phyloP scores from a whole-genome alignment of 305 asterid genomes.

The Solanum hybrid region DNA sequence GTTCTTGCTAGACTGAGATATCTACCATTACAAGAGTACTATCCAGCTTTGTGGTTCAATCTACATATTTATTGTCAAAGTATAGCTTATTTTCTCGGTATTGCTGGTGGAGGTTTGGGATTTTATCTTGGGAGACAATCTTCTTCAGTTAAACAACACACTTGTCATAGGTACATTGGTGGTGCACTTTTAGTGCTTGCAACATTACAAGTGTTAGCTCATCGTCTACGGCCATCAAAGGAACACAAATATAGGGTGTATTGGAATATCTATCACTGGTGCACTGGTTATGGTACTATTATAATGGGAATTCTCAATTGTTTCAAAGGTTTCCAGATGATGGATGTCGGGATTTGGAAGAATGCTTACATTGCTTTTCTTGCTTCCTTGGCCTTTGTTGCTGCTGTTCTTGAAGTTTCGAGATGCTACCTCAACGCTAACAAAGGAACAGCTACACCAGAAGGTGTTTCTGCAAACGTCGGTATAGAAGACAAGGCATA shows the following conservation, averaged over 20 bases:
- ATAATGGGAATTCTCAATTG: not conserved
- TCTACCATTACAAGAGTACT: not conserved
- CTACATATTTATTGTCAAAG: constrained; percentile 1
- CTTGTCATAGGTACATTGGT: not conserved
- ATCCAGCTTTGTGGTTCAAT: not conserved
- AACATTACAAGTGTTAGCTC: constrained; percentile 4
- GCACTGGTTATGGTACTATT: not conserved
- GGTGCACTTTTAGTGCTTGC: not conserved
- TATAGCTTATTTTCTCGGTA: not conserved
- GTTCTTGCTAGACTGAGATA: constrained; percentile 1
- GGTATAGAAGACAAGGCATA: not conserved
- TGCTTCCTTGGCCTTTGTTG: not conserved
- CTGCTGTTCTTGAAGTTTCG: not conserved
- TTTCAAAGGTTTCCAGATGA: not conserved
- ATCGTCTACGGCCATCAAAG: not conserved
- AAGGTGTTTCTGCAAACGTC: not conserved
- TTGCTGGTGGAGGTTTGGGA: not conserved
- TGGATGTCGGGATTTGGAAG: not conserved
- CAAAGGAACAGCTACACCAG: not conserved
- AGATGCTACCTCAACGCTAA: not conserved
- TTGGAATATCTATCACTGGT: constrained; percentile 3
- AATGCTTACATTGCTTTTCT: not conserved
- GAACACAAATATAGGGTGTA: not conserved
- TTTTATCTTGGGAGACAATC: not conserved
- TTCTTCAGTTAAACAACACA: not conserved